Conservation (phyloP, 2,329 filamentous ascomycete genomes). For the Leptographium lundbergii region DNA sequence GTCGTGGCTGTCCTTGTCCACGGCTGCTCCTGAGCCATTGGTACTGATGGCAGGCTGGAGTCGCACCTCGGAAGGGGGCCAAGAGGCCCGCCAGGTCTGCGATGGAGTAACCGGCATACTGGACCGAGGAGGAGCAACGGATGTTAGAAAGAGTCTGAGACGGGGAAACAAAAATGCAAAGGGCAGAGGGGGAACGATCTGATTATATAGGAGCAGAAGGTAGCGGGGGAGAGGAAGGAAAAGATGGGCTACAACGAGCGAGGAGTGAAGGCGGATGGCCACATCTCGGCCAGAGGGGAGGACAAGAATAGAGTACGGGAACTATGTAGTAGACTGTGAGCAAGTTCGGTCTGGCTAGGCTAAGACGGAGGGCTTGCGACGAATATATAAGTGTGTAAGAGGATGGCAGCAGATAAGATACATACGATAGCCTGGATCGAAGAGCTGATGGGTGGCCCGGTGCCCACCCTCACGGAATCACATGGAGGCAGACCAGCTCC, state of each 20-base stretch:
- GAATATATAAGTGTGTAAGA: neutral
- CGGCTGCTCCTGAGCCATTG: constrained; percentile 28
- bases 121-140: neutral
- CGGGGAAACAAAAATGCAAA: neutral
- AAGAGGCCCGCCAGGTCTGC: constrained; percentile 27
- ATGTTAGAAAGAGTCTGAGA: neutral
- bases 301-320: neutral
- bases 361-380: neutral
- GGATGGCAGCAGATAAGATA: neutral
- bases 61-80: constrained; percentile 38
- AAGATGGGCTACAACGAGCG: neutral
- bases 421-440: neutral
- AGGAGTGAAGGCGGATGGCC: neutral
- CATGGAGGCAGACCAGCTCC: neutral
- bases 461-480: constrained; percentile 7
- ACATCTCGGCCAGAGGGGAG: neutral
- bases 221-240: neutral
- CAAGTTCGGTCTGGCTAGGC: neutral
- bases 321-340: too few species aligned
- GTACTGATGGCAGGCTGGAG: constrained; percentile 27
- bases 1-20: constrained; percentile 22
- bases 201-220: neutral
- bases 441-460: constrained; percentile 4
- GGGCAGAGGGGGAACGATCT: neutral
- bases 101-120: neutral